A percentile compares a stretch with the other conserved stretches of the same genome.
Conservation (phyloP, 148 eudicot genomes). For the Vaccinium corymbosum region DNA sequence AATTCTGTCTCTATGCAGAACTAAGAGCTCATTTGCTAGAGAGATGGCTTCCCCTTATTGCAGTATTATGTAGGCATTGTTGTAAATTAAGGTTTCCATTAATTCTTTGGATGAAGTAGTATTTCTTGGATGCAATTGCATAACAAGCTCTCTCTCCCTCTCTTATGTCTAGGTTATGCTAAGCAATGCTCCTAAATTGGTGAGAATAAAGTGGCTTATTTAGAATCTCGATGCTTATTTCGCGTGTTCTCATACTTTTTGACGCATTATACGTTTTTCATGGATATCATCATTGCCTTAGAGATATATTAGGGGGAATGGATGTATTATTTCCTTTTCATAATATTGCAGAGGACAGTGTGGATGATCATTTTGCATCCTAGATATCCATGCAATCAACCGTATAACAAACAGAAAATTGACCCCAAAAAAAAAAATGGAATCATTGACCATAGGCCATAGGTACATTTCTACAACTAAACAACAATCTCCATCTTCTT, state of each 20-base stretch:
- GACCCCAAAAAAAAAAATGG: neutral
- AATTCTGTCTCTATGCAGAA: neutral
- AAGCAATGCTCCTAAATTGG: neutral
- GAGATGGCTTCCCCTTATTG: constrained; percentile 1
- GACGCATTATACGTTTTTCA: neutral
- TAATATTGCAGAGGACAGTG: neutral
- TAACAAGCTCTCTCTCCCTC: neutral
- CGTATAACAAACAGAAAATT: neutral
- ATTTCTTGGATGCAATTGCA: neutral
- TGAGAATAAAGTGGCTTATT: neutral
- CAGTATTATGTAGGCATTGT: neutral
- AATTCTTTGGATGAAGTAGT: neutral
- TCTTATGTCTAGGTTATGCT: neutral
- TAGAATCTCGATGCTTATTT: neutral
- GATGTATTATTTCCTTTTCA: neutral
- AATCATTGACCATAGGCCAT: neutral
- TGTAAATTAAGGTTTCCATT: neutral
- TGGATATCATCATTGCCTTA: neutral
- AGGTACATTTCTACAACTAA: constrained; percentile 35
- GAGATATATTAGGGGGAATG: neutral
- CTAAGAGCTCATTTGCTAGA: neutral
- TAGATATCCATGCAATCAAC: neutral
- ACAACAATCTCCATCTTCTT: constrained; percentile 23
- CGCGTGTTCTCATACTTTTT: neutral
- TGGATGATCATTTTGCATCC: neutral